Percentiles rank a stretch among this genome's conserved stretches.
These are phyloP conservation scores for Paramyrothecium roridum DNA, from an alignment of 2,329 filamentous ascomycete genomes.

Conservation along the genomic window DNA sequence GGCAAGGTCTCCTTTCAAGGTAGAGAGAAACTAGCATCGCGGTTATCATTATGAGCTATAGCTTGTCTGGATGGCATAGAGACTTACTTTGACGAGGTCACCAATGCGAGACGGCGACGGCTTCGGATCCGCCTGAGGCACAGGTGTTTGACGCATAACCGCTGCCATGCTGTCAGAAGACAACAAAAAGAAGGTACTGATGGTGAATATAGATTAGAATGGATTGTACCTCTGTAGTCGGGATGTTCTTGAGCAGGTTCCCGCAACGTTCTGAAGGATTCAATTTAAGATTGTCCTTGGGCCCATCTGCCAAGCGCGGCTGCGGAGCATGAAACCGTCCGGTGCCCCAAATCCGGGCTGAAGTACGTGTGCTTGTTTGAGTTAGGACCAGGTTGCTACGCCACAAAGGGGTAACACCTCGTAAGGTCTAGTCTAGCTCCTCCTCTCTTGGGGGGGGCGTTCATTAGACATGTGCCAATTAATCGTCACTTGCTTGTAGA, in stretches of 20 bases:
- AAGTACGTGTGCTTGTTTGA: neutral
- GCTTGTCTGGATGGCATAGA: neutral
- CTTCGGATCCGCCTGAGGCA: neutral
- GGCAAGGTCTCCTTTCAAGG: constrained; percentile 45
- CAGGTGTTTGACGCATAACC: neutral
- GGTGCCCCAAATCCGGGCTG: neutral
- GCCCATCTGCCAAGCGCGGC: neutral
- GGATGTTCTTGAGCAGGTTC: neutral
- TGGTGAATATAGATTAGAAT: neutral
- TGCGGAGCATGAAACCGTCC: neutral
- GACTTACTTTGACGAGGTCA: constrained; percentile 13
- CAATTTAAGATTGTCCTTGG: neutral
- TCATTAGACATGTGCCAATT: too few species aligned
- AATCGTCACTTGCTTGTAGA: too few species aligned
- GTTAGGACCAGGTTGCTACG: neutral
- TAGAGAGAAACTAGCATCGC: constrained; percentile 10
- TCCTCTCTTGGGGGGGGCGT: too few species aligned
- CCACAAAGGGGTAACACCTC: neutral
- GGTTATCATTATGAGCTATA: neutral
- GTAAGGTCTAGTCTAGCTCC: too few species aligned
- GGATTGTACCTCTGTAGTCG: neutral
- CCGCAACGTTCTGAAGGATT: neutral
- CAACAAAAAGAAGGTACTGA: neutral
- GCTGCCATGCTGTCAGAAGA: neutral
- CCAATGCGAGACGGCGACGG: constrained; percentile 11